These are phyloP conservation scores for Elaeagnus macrophylla DNA, from an alignment of 306 rosid genomes.

Conservation along the genomic window DNA sequence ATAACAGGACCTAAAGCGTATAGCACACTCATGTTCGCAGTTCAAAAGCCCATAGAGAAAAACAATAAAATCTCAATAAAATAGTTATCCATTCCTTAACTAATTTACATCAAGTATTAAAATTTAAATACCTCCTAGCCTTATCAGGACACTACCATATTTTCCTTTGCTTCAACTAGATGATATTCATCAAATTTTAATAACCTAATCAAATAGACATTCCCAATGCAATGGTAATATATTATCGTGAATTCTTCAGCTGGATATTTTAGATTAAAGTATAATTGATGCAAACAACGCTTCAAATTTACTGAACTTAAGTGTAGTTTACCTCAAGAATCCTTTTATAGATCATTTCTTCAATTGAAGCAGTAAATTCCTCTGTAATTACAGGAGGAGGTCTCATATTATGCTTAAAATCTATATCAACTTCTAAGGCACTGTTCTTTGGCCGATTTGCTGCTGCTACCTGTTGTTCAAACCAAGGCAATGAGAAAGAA, in stretches of 20 bases:
- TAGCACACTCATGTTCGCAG: no score
- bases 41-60: no score
- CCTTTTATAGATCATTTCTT: slow-evolving; percentile 73
- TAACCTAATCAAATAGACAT: neutral
- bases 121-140: no score
- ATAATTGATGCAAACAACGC: neutral
- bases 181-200: no score
- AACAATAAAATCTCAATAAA: no score
- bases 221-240: neutral
- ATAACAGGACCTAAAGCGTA: no score
- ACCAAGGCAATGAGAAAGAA: neutral
- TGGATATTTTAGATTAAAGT: neutral
- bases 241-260: neutral
- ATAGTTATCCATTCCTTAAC: no score
- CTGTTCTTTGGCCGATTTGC: slow-evolving; percentile 76
- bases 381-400: slow-evolving; percentile 87
- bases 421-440: slow-evolving; percentile 80
- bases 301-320: neutral
- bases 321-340: slow-evolving; percentile 53
- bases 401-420: slow-evolving; percentile 82
- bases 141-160: no score
- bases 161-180: no score
- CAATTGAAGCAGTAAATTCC: slow-evolving; percentile 71
- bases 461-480: slow-evolving; percentile 64
- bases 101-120: no score